These are phyloP conservation scores for Psilocybe azurescens DNA, from an alignment of 768 basidiomycete species.

Conservation along the genomic window DNA sequence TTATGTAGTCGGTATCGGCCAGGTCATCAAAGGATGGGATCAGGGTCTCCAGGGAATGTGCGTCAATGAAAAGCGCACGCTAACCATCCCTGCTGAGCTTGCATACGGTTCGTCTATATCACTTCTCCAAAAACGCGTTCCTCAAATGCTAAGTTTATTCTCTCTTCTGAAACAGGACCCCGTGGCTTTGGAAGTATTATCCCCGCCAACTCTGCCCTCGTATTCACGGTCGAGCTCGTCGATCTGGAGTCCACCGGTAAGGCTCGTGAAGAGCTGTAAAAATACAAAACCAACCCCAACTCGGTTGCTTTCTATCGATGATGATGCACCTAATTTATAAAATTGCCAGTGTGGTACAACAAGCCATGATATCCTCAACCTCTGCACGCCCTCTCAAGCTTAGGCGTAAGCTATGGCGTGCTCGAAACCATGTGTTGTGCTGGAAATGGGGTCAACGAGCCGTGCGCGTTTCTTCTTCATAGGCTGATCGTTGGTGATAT, in stretches of 20 bases:
- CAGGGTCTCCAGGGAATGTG: conserved; percentile 87
- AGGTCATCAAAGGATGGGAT: conserved; percentile 89
- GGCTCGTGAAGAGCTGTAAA: conserved; percentile 61
- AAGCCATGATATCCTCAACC: neutral
- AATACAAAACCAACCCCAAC: neutral
- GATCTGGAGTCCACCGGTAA: conserved; percentile 50
- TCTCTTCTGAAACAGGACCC: conserved; percentile 47
- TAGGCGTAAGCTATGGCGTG: too few species aligned
- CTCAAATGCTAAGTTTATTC: neutral
- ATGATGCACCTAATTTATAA: neutral
- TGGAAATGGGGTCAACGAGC: too few species aligned
- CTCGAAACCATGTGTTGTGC: too few species aligned
- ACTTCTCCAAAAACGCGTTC: too few species aligned
- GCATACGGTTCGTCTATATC: conserved; percentile 69
- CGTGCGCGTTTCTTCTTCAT: too few species aligned
- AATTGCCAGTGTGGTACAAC: neutral
- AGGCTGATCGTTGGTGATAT: too few species aligned
- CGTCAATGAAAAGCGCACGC: conserved; percentile 82
- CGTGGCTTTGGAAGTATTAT: conserved; percentile 82
- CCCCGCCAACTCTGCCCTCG: conserved; percentile 77
- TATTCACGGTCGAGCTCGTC: conserved; percentile 89
- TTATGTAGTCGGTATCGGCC: conserved; percentile 70
- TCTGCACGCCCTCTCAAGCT: too few species aligned
- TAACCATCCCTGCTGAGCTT: conserved; percentile 82
- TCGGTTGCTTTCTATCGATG: neutral